A percentile compares a stretch with the other conserved stretches of the same genome.
Conservation (phyloP, 768 basidiomycete species). For the Glaciozyma martinii region DNA sequence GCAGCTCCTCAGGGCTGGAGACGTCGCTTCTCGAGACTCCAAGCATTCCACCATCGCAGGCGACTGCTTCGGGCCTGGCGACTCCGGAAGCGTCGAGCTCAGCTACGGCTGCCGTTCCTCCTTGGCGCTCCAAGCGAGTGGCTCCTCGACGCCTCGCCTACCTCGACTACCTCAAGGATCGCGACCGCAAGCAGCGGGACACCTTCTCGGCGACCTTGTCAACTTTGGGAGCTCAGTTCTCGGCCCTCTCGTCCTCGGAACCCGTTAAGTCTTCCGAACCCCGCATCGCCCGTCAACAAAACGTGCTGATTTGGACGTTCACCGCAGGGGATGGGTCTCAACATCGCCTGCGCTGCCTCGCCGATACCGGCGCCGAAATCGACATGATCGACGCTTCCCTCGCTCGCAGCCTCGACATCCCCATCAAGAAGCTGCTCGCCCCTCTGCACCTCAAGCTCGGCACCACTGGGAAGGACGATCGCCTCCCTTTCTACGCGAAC, state of each 20-base stretch:
- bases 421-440: not conserved
- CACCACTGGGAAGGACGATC: not conserved
- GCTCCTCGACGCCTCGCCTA: too few species aligned
- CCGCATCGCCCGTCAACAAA: not conserved
- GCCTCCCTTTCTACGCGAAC: not conserved
- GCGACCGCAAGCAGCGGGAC: too few species aligned
- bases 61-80: too few species aligned
- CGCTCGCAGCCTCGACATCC: not conserved
- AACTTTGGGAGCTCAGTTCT: not conserved
- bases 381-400: not conserved
- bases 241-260: not conserved
- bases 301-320: not conserved
- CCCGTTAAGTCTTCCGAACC: not conserved
- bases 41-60: too few species aligned
- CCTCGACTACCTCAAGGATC: too few species aligned
- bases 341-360: slow-evolving; percentile 12
- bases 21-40: too few species aligned
- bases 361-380: slow-evolving; percentile 4
- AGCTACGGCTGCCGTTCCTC: too few species aligned
- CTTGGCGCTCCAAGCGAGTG: too few species aligned
- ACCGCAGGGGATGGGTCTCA: not conserved
- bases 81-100: too few species aligned
- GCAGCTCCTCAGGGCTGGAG: too few species aligned
- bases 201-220: not conserved
- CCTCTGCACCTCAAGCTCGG: slow-evolving; percentile 3